Percentiles rank a stretch among this genome's conserved stretches.
Evolutionary conservation across 2,329 filamentous ascomycete species (phyloP).

Genomic region (Fusarium euwallaceae): DNA sequence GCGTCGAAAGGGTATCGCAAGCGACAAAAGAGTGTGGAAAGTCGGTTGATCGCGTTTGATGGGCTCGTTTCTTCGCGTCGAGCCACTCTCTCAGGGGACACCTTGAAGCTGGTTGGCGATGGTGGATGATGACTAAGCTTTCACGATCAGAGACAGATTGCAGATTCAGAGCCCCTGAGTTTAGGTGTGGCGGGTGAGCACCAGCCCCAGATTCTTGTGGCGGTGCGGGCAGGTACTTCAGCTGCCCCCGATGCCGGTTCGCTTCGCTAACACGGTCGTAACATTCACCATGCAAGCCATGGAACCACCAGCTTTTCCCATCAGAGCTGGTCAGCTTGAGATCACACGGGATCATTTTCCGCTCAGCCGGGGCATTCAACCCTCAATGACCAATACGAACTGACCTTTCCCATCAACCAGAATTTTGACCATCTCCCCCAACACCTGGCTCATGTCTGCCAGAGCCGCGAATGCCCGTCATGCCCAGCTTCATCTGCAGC

Average conservation of each 20-base stretch:
- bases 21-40: conserved; percentile 44
- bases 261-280: conserved; percentile 27
- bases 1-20: conserved; percentile 13
- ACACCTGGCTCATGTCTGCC: background rate
- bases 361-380: background rate
- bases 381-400: background rate
- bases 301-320: conserved; percentile 26
- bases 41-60: conserved; percentile 43
- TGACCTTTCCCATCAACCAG: background rate
- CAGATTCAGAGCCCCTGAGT: conserved; percentile 41
- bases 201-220: background rate
- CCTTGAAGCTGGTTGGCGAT: conserved; percentile 39
- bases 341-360: background rate
- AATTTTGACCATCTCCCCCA: background rate
- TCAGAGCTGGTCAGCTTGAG: conserved; percentile 21
- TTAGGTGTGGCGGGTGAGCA: conserved; percentile 31
- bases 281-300: conserved; percentile 24
- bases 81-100: conserved; percentile 45
- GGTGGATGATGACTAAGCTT: conserved; percentile 36
- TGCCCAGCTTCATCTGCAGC: conserved; percentile 2
- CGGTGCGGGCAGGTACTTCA: conserved; percentile 13
- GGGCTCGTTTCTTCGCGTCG: conserved; percentile 36
- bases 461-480: background rate
- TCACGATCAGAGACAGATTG: conserved; percentile 42
- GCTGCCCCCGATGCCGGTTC: conserved; percentile 26